Evolutionary conservation across 139 green algal genomes (phyloP), one percentile per base, ranked within the genome.

Genomic region (Marvania coccoides): DNA sequence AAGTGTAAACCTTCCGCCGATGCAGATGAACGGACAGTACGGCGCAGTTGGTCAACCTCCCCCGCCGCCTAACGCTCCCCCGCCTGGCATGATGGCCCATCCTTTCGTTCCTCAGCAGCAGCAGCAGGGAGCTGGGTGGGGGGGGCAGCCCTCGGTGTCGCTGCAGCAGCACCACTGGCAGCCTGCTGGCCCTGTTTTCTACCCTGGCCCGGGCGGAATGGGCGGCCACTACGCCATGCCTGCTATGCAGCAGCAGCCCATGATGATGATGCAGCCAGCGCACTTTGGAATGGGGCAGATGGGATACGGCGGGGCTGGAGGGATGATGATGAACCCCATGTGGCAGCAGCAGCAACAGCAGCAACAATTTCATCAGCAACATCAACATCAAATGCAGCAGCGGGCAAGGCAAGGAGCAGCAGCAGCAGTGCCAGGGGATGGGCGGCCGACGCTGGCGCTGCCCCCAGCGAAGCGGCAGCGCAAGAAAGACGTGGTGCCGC

Each of bases 401-500:
- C 9, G 10, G 9, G n/a, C 24, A 42, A 8, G 19, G 30, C 35
- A 19, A 26, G 24, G n/a, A 15, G 6, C 26, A 57, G 15, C 56
- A 63, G 29, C 57, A 64, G 30, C 57, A 64, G 1, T 14, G 24
- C n/a, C n/a, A 12, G 36, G 19, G 42, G 42, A 51, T 51, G 42
- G 19, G 19, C 42, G 19, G 63, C 10, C 38, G 63, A 6, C 54
- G 63, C 19, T 45, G 56, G 31, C 58, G 40, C 33, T 24, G 23
- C 45, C 51, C 2, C 57, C 54, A 1, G 29, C 58, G 15, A 70
- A 71, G 69, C 65, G 61, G 24, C 31, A 63, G 55, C 35, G 61
- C 7, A 71, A 76, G 38, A 58, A 65, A 15, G 61, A 71, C 38
- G 46, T 76, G 7, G 65, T 65, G 28, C 56, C 63, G 31, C 71